These are phyloP conservation scores for Cyberlindnera misumaiensis DNA, from an alignment of 805 yeast genomes.

Conservation along the genomic window DNA sequence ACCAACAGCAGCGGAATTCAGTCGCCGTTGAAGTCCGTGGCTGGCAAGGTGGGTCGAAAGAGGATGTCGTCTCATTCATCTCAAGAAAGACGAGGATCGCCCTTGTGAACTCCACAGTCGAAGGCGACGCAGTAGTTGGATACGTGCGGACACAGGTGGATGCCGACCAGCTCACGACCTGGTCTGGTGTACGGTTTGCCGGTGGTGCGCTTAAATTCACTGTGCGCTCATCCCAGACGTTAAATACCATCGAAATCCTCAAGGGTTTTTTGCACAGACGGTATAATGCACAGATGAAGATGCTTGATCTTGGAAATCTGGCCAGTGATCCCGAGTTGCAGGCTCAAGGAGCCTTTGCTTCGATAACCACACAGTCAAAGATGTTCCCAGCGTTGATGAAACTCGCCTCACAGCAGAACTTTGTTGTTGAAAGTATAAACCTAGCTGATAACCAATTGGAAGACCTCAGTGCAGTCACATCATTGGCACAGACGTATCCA, in stretches of 20 bases:
- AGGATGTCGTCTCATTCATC: slow-evolving; percentile 63
- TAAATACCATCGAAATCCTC: slow-evolving; percentile 54
- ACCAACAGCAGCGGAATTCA: slow-evolving; percentile 20
- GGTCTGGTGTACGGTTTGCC: slow-evolving; percentile 79
- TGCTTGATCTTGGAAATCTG: slow-evolving; percentile 66
- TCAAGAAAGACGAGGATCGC: slow-evolving; percentile 57
- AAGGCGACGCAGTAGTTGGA: slow-evolving; percentile 54
- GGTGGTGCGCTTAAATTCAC: slow-evolving; percentile 55
- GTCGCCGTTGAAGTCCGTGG: slow-evolving; percentile 59
- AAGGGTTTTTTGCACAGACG: slow-evolving; percentile 55
- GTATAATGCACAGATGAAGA: slow-evolving; percentile 54
- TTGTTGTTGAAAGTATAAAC: slow-evolving; percentile 60
- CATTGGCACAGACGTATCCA: slow-evolving; percentile 73
- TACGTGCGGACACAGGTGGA: slow-evolving; percentile 47
- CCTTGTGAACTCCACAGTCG: slow-evolving; percentile 46
- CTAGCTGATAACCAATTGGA: slow-evolving; percentile 57
- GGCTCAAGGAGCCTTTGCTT: slow-evolving; percentile 57
- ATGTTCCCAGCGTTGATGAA: slow-evolving; percentile 88
- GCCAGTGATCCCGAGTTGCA: slow-evolving; percentile 55
- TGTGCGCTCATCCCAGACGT: slow-evolving; percentile 21
- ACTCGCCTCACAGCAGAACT: slow-evolving; percentile 52
- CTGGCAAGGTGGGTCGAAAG: slow-evolving; percentile 75
- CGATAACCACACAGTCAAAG: slow-evolving; percentile 60
- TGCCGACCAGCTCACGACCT: slow-evolving; percentile 50
- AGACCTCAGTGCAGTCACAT: slow-evolving; percentile 52